Percentiles rank a stretch among this genome's conserved stretches.
These are phyloP conservation scores for Kokia cookei DNA, from an alignment of 441 rosid species.

Conservation along the genomic window DNA sequence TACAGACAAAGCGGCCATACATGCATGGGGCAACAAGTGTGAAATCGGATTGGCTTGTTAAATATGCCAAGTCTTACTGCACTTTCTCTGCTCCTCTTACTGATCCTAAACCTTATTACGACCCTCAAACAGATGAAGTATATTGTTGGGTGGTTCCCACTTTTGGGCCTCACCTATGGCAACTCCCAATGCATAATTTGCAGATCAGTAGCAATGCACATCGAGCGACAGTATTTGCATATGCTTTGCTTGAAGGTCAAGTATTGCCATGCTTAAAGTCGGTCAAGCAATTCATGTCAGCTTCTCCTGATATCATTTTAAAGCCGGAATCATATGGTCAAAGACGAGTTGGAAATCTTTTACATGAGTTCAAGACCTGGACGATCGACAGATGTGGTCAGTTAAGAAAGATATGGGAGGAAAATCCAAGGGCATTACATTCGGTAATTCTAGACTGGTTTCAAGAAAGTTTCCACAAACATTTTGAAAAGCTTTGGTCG, in stretches of 20 bases:
- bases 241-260: constrained; percentile 72
- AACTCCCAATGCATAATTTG: constrained; percentile 53
- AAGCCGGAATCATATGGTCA: constrained; percentile 53
- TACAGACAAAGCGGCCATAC: constrained; percentile 64
- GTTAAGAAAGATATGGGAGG: constrained; percentile 51
- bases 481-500: constrained; percentile 58
- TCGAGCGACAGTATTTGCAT: constrained; percentile 54
- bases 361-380: constrained; percentile 34
- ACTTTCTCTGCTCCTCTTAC: constrained; percentile 39
- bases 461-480: constrained; percentile 43
- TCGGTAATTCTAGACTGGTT: constrained; percentile 66
- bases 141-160: constrained; percentile 51
- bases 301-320: constrained; percentile 55
- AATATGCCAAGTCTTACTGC: constrained; percentile 55
- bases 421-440: constrained; percentile 39
- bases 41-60: constrained; percentile 71
- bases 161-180: constrained; percentile 68
- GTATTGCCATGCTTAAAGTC: constrained; percentile 66
- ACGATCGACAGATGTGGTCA: constrained; percentile 41
- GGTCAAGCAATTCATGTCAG: constrained; percentile 39
- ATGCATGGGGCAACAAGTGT: constrained; percentile 82
- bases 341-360: constrained; percentile 58
- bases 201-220: constrained; percentile 22
- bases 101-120: constrained; percentile 66
- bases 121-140: constrained; percentile 39